Conservation (phyloP, 106 monocot genomes). For the Acanthochlamys bracteata region DNA sequence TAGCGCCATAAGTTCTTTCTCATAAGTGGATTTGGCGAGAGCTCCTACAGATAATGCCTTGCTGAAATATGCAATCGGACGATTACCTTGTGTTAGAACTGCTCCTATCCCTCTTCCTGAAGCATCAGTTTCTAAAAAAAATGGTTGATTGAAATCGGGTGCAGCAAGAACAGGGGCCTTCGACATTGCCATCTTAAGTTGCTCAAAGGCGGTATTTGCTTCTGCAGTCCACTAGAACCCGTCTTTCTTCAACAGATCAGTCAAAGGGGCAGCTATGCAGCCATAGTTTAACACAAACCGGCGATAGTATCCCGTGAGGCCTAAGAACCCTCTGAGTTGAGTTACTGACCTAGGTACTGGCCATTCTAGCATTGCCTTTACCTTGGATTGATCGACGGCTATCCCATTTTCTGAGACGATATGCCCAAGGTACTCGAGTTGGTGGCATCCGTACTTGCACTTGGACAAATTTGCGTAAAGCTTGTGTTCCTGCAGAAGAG, state of each 20-base stretch:
- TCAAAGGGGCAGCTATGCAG: background rate
- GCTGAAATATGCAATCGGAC: background rate
- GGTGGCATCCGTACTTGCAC: background rate
- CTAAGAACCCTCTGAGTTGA: background rate
- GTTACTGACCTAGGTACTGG: background rate
- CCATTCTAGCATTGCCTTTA: background rate
- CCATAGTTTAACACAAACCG: background rate
- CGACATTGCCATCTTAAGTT: background rate
- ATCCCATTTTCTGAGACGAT: background rate
- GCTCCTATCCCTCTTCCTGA: background rate
- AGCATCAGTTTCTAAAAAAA: conserved; percentile 3
- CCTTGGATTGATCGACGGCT: background rate
- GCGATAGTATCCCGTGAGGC: background rate
- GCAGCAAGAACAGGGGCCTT: background rate
- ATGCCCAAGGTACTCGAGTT: conserved; percentile 1
- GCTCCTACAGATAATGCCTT: background rate
- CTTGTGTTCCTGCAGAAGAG: background rate
- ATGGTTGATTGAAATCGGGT: background rate
- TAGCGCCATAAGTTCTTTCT: background rate
- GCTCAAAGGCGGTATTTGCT: background rate
- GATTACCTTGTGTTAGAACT: background rate
- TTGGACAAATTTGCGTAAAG: background rate
- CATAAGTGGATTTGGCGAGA: background rate
- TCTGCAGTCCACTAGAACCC: background rate
- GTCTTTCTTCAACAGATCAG: background rate